These are phyloP conservation scores for Gossypium arboreum DNA, from an alignment of 345 rosid genomes.

Conservation along the genomic window DNA sequence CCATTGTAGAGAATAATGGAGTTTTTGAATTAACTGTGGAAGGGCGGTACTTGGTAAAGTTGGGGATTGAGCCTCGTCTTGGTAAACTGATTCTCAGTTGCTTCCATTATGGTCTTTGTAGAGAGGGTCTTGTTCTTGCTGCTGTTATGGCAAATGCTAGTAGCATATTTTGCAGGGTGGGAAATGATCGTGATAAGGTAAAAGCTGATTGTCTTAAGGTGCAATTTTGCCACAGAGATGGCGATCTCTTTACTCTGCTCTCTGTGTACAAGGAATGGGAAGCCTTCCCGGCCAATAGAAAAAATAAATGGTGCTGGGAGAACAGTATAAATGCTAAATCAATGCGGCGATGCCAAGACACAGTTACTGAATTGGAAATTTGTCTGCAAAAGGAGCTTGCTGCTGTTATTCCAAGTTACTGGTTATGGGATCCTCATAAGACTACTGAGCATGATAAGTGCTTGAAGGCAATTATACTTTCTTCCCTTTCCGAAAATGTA, in stretches of 20 bases:
- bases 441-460: constrained; percentile 38
- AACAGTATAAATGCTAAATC: constrained; percentile 90
- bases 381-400: constrained; percentile 67
- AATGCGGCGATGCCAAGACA: constrained; percentile 83
- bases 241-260: constrained; percentile 85
- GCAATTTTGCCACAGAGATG: constrained; percentile 68
- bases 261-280: constrained; percentile 86
- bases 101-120: constrained; percentile 44
- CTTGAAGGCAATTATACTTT: constrained; percentile 65
- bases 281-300: constrained; percentile 40
- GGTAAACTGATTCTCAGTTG: constrained; percentile 76
- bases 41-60: constrained; percentile 62
- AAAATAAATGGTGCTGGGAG: constrained; percentile 91
- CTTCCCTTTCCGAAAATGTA: constrained; percentile 71
- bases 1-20: constrained; percentile 41
- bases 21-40: constrained; percentile 54
- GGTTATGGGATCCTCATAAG: constrained; percentile 62
- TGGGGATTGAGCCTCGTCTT: constrained; percentile 88
- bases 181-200: constrained; percentile 55
- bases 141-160: constrained; percentile 86
- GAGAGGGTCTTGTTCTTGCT: constrained; percentile 88
- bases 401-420: constrained; percentile 49
- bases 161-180: constrained; percentile 89
- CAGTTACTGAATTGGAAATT: constrained; percentile 61
- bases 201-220: constrained; percentile 83